Base-by-base conservation (phyloP, 2,329 filamentous ascomycete species). In the Exophiala phaeomuriformis region DNA sequence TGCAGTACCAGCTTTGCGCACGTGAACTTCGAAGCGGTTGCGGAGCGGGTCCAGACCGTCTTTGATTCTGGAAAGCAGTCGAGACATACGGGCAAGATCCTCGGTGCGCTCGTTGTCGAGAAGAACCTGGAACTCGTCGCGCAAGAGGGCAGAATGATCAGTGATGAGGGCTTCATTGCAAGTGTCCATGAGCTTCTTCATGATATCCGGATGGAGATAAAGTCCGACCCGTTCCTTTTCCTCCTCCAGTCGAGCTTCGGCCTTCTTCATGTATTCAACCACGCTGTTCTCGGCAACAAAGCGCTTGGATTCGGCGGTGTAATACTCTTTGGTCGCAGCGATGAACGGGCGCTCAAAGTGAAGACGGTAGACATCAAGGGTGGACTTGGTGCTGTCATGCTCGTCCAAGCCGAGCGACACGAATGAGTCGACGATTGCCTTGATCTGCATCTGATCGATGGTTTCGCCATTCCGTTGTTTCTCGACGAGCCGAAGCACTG, bases 181-280 rank as follows among this genome's bases (percentile, higher is more conserved):
- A 2, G 84, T 83, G 65, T 88, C 89, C 74, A 90, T 95, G 51
- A 98, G 75, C 10, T 84, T 84, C 5, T 83, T 74, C 62, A 88
- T 86, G 53, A 97, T 96, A 70, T 98, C 93, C 35, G 83, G 82
- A 65, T 97, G 89, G 43, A 98, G 78, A 66, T 95, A 98, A 66
- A 97, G 82, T 61, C 83, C 83, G 6, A 98, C 93, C 29, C 93
- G 88, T 67, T 91, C 88, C 72, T 95, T 93, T 71, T 98, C 93
- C 71, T 98, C 93, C 5, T 88, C 82, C 56, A 98, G 73, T 32
- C 93, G 84, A 40, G 82, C 73, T 72, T 97, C 91, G 0, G 93
- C 94, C 79, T 98, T 98, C 77, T 97, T 97, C 93, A 98, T 97
- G 73, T 97, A 98, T 67, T 98, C 93, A 33, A 98, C 90, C 3